Percentiles rank a stretch among this genome's conserved stretches.
Evolutionary conservation across 805 yeast genomes (phyloP).

Genomic region (Lipomyces yamadae): DNA sequence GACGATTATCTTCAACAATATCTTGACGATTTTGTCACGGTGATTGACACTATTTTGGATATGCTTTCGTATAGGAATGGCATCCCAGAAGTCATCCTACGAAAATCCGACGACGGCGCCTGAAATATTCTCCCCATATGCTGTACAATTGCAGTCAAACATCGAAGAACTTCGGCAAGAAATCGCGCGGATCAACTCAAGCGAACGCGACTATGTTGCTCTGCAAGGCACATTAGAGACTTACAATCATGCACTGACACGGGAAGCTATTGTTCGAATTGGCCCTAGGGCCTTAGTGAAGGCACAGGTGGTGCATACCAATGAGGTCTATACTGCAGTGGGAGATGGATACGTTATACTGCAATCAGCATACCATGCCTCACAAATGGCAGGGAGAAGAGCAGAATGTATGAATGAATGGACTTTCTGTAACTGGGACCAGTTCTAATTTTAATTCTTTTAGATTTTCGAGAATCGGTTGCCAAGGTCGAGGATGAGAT

Average conservation of each 20-base stretch:
- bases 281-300: constrained; percentile 30
- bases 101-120: background rate
- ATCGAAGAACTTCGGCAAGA: constrained; percentile 16
- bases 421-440: background rate
- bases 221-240: constrained; percentile 17
- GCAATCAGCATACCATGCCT: constrained; percentile 32
- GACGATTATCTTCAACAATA: no score
- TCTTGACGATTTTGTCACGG: background rate
- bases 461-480: constrained; percentile 16
- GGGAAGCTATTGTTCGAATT: constrained; percentile 18
- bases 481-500: constrained; percentile 13
- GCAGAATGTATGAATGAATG: constrained; percentile 22
- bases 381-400: constrained; percentile 27
- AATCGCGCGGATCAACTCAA: constrained; percentile 11
- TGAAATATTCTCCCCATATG: constrained; percentile 17
- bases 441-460: background rate
- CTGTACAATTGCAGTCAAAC: constrained; percentile 15
- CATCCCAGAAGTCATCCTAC: background rate
- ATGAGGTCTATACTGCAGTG: constrained; percentile 24
- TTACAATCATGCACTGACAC: constrained; percentile 19
- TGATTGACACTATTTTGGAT: background rate
- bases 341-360: constrained; percentile 32
- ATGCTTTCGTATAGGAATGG: background rate
- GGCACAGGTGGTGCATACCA: constrained; percentile 30
- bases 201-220: constrained; percentile 12